Evolutionary conservation across 768 basidiomycete genomes (phyloP), one percentile per base, ranked within the genome.

Genomic region (Cubamyces sp.): DNA sequence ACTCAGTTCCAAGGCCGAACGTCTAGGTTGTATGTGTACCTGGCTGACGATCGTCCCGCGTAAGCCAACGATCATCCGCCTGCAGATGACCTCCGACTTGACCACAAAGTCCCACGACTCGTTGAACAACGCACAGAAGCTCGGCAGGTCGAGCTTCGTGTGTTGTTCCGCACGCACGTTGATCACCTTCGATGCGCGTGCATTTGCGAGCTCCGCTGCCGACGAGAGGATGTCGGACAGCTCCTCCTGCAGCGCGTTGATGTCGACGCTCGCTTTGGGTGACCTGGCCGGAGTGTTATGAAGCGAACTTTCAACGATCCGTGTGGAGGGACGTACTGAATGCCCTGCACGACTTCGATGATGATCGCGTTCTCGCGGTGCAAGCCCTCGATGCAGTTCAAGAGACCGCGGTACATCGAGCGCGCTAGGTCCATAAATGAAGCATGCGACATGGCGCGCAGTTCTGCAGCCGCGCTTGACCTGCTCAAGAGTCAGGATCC

Each of bases 31-130:
- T 11, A 16, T 7, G 57, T 69, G 11, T 41, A 91, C 91, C 81
- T 96, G 96, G 55, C 86, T 81, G 46, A 96, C 87, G 53, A 94
- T 84, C 2, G 86, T 90, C 5, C 95, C 96, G 60, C 97, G 79
- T 34, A 98, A 78, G 6, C 93, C 90, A 58, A 98, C 92, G 60
- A 98, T 95, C 94, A 98, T 98, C 66, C 89, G 81, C 56, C 87
- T 82, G 65, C 90, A 92, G 28, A 97, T 79, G 28, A 87, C 84
- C 73, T 99, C 96, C 70, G 92, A 94, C 65, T 81, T 82, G 25
- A 97, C 83, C 9, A 98, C 94, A 67, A 98, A 98, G 25, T 81
- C 75, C 96, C 96, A 98, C 1, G 91, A 87, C 66, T 85, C 82
- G 57, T 89, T 87, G 79, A 96, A 96, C 60, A 98, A 80, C 12